Evolutionary conservation across 1,139 yeast species (phyloP).

Genomic region (Hansenula lynferdii): DNA sequence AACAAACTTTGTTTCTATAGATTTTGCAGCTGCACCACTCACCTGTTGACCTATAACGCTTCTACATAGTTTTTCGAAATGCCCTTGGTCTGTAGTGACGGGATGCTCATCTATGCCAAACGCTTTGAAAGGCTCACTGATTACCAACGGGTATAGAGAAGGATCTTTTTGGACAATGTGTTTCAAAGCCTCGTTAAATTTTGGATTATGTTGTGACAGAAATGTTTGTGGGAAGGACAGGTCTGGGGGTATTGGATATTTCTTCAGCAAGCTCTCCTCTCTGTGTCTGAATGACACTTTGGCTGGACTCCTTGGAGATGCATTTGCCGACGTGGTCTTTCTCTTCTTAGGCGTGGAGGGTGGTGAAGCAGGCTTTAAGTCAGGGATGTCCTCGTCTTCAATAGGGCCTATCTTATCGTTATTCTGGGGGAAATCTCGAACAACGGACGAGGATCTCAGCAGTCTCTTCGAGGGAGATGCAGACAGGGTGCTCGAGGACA

Average conservation of each 20-base stretch:
- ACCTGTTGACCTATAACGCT: slow-evolving; percentile 77
- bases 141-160: slow-evolving; percentile 30
- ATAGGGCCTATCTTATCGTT: neutral
- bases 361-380: neutral
- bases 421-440: neutral
- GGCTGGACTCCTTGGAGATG: neutral
- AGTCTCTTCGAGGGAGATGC: neutral
- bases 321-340: too few relatives aligned
- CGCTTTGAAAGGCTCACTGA: slow-evolving; percentile 20
- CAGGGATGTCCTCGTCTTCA: neutral
- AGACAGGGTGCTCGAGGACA: neutral
- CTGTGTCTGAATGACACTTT: neutral
- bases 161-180: slow-evolving; percentile 41
- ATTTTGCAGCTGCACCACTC: slow-evolving; percentile 75
- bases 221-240: slow-evolving; percentile 37
- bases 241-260: slow-evolving; percentile 4
- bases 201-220: slow-evolving; percentile 36
- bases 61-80: slow-evolving; percentile 39
- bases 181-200: slow-evolving; percentile 39
- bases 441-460: neutral
- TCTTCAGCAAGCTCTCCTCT: neutral
- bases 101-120: slow-evolving; percentile 19
- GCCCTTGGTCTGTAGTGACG: slow-evolving; percentile 22
- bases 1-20: slow-evolving; percentile 51
- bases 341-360: neutral